These are phyloP conservation scores for Eucalyptus decipiens DNA, from an alignment of 345 rosid species.

Conservation along the genomic window DNA sequence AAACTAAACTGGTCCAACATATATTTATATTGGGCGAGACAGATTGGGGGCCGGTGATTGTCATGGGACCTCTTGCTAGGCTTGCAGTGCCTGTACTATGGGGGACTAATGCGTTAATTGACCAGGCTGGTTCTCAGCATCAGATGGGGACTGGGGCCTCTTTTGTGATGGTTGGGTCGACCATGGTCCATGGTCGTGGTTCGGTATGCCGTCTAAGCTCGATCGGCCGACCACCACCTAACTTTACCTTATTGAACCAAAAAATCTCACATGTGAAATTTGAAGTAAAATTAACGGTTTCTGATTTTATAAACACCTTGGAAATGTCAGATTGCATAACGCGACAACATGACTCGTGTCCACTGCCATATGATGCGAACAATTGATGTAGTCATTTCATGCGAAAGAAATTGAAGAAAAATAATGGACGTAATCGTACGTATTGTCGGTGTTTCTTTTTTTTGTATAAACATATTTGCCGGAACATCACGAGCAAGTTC, in stretches of 20 bases:
- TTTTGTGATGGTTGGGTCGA: neutral
- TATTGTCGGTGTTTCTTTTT: neutral
- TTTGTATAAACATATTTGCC: neutral
- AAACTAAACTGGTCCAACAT: neutral
- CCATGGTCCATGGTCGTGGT: neutral
- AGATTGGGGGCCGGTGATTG: neutral
- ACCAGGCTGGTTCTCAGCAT: neutral
- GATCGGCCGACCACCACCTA: neutral
- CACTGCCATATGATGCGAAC: no score
- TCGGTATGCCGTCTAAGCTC: neutral
- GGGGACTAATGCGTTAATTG: neutral
- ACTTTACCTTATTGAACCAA: neutral
- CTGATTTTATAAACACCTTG: neutral
- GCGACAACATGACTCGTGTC: neutral
- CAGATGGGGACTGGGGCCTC: neutral
- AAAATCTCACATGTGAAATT: neutral
- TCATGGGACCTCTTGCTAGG: neutral
- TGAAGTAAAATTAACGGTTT: neutral
- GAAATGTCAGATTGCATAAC: neutral
- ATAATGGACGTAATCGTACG: neutral
- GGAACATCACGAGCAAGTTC: neutral
- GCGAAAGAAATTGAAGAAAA: neutral
- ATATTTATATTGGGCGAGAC: neutral
- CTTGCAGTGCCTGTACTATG: neutral
- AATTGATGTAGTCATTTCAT: neutral